phyloP scores from a whole-genome alignment of 2,329 filamentous ascomycete genomes.

The Truncatella angustata region DNA sequence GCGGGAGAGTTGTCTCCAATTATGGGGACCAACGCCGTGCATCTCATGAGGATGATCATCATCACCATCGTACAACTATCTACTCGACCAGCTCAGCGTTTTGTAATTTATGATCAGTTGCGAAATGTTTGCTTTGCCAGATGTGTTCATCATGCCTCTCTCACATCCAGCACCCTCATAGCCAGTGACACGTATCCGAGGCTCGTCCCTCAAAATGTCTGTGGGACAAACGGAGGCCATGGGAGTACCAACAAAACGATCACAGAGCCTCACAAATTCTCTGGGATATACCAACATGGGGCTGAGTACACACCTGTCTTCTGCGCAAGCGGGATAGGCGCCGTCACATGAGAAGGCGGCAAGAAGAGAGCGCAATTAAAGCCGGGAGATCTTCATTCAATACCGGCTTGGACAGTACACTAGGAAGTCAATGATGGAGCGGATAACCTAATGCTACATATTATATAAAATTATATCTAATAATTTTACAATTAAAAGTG shows the following conservation, averaged over 20 bases:
- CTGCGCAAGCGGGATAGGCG: conserved; percentile 45
- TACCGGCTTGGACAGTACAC: conserved; percentile 52
- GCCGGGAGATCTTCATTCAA: conserved; percentile 52
- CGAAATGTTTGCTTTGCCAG: no score
- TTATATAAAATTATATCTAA: conserved; percentile 48
- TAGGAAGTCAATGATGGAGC: conserved; percentile 56
- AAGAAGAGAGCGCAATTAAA: conserved; percentile 42
- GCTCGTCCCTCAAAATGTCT: conserved; percentile 31
- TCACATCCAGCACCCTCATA: conserved; percentile 23
- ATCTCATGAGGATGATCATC: no score
- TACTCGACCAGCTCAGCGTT: no score
- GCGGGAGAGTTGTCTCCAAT: background rate
- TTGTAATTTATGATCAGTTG: no score
- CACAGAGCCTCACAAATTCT: conserved; percentile 31
- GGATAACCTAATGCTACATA: conserved; percentile 52
- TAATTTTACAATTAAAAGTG: no score
- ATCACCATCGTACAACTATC: no score
- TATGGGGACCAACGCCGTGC: no score
- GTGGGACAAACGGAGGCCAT: conserved; percentile 52
- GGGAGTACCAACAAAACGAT: conserved; percentile 43
- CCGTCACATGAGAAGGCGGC: conserved; percentile 48
- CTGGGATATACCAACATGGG: conserved; percentile 53
- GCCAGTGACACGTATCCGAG: conserved; percentile 34
- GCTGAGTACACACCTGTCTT: conserved; percentile 53
- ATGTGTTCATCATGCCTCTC: background rate